These are phyloP conservation scores for Chrysoporthe puriensis DNA, from an alignment of 2,329 filamentous ascomycete species.

Conservation along the genomic window DNA sequence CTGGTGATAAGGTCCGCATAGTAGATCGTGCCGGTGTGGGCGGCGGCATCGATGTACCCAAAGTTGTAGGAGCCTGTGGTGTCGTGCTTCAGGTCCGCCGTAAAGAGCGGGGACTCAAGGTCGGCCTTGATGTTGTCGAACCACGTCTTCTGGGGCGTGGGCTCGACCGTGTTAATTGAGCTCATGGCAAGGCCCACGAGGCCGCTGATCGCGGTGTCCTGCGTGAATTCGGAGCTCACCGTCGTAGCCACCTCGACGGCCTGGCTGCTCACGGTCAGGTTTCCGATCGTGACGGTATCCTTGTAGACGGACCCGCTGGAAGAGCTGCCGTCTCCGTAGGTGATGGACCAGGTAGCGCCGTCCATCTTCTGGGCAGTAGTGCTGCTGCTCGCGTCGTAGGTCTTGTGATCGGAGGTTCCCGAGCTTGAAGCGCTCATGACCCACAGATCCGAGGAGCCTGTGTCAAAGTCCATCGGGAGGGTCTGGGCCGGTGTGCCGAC, in stretches of 20 bases:
- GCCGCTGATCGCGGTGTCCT: slow-evolving; percentile 33
- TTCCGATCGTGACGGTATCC: slow-evolving; percentile 36
- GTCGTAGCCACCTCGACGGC: slow-evolving; percentile 38
- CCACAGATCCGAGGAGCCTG: slow-evolving; percentile 48
- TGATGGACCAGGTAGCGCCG: slow-evolving; percentile 37
- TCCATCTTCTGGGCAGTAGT: slow-evolving; percentile 32
- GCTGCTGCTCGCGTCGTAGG: slow-evolving; percentile 35
- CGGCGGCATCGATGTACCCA: slow-evolving; percentile 56
- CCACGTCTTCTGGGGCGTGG: slow-evolving; percentile 36
- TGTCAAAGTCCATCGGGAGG: slow-evolving; percentile 50
- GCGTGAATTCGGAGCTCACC: slow-evolving; percentile 35
- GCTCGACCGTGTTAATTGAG: slow-evolving; percentile 38
- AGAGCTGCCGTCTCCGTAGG: slow-evolving; percentile 37
- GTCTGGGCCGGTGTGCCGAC: slow-evolving; percentile 39
- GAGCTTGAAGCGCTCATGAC: slow-evolving; percentile 34
- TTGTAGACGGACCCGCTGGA: slow-evolving; percentile 36
- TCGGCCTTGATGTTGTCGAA: slow-evolving; percentile 42
- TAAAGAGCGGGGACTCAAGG: slow-evolving; percentile 55
- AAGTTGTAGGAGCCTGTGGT: slow-evolving; percentile 56
- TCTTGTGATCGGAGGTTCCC: slow-evolving; percentile 30
- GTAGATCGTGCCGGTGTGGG: slow-evolving; percentile 57
- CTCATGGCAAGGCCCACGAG: slow-evolving; percentile 37
- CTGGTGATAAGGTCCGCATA: slow-evolving; percentile 48
- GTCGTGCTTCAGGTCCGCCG: slow-evolving; percentile 46
- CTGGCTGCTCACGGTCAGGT: slow-evolving; percentile 35